Evolutionary conservation across 257 asterid genomes (phyloP).

Genomic region (Pogostemon cablin): DNA sequence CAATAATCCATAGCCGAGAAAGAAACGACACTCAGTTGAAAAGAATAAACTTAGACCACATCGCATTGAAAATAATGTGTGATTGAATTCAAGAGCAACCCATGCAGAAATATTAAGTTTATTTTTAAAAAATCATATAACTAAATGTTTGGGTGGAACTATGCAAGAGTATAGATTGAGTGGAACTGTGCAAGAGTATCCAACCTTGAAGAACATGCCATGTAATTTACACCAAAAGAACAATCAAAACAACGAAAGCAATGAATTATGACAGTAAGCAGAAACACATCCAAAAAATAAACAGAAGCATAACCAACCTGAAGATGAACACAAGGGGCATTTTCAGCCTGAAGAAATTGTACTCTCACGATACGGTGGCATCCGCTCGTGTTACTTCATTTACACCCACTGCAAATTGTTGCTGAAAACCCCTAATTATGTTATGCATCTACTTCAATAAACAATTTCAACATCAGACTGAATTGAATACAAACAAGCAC

Average conservation of each 20-base stretch:
- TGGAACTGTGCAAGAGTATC: no score
- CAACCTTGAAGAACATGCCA: neutral
- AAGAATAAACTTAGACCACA: constrained; percentile 37
- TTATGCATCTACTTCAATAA: neutral
- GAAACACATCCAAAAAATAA: neutral
- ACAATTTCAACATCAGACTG: neutral
- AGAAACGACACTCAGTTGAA: constrained; percentile 1
- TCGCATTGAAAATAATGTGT: constrained; percentile 36
- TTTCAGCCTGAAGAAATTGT: constrained; percentile 21
- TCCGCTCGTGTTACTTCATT: constrained; percentile 90
- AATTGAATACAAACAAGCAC: constrained; percentile 34
- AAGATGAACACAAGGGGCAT: constrained; percentile 44
- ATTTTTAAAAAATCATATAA: no score
- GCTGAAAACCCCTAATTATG: constrained; percentile 44
- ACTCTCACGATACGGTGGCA: constrained; percentile 42
- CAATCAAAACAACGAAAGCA: neutral
- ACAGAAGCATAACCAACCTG: constrained; percentile 54
- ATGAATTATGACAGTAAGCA: neutral
- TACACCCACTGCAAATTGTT: constrained; percentile 80
- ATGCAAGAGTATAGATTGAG: neutral
- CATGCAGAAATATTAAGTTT: no score
- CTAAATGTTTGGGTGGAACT: no score
- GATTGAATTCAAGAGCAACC: constrained; percentile 30
- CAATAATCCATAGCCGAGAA: neutral
- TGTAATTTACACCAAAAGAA: neutral